Percentiles rank a stretch among this genome's conserved stretches.
Evolutionary conservation across 768 basidiomycete genomes (phyloP).

Genomic region (Xerocomus brunneocitrinus): DNA sequence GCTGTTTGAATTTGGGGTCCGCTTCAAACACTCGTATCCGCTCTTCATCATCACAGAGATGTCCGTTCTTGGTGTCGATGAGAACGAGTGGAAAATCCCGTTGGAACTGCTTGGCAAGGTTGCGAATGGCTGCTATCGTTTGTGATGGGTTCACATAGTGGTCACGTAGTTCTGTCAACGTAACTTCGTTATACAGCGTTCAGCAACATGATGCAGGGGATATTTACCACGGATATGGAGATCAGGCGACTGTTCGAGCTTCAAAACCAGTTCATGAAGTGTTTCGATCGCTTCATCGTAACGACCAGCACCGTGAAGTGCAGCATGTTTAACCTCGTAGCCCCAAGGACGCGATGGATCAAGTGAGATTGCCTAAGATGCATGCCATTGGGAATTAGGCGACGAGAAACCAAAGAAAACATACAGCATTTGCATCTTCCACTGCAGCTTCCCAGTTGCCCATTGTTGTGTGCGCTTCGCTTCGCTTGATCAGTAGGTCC

Average conservation of each 20-base stretch:
- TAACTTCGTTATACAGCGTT: neutral
- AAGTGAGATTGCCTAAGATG: slow-evolving; percentile 9
- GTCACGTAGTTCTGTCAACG: neutral
- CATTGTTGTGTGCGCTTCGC: neutral
- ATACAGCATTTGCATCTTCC: slow-evolving; percentile 10
- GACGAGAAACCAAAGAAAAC: neutral
- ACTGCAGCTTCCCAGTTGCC: slow-evolving; percentile 2
- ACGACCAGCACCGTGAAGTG: slow-evolving; percentile 9
- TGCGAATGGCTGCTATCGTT: slow-evolving; percentile 1
- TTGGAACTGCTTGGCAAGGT: neutral
- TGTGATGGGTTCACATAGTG: slow-evolving; percentile 7
- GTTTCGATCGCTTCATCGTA: slow-evolving; percentile 19
- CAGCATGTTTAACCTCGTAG: slow-evolving; percentile 11
- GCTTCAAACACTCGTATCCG: slow-evolving; percentile 7
- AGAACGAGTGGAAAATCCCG: slow-evolving; percentile 11
- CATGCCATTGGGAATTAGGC: neutral
- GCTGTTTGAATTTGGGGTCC: slow-evolving; percentile 9
- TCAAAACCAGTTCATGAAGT: slow-evolving; percentile 2
- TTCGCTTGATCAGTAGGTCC: slow-evolving; percentile 9
- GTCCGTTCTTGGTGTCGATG: slow-evolving; percentile 12
- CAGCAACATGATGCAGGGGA: neutral
- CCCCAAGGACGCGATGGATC: slow-evolving; percentile 7
- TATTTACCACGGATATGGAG: slow-evolving; percentile 2
- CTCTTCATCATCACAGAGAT: slow-evolving; percentile 10
- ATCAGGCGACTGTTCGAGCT: slow-evolving; percentile 3